Conservation (phyloP, 75 land plant species). For the Selaginella moellendorffii region DNA sequence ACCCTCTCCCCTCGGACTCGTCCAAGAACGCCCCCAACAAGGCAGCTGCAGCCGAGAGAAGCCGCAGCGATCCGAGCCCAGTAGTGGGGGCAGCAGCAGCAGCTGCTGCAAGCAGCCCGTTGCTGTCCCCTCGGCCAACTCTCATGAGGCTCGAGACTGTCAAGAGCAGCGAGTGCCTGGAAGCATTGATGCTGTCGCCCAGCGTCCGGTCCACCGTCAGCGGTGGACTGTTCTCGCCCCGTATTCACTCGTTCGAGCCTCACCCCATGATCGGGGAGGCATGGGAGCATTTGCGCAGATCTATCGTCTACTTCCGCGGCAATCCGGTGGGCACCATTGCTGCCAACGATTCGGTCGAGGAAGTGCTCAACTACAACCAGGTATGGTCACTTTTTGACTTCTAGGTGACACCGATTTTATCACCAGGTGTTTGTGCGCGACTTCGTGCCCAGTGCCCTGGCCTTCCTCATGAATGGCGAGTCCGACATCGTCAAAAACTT, state of each 20-base stretch:
- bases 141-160: slow-evolving; percentile 16
- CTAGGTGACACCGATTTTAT: not conserved
- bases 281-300: slow-evolving; percentile 47
- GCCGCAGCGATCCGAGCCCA: not conserved
- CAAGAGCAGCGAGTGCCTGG: slow-evolving; percentile 27
- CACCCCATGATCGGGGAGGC: slow-evolving; percentile 49
- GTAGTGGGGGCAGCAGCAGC: too few species aligned
- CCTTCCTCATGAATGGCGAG: slow-evolving; percentile 45
- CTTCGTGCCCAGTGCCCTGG: slow-evolving; percentile 55
- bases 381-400: slow-evolving; percentile 14
- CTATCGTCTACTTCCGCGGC: slow-evolving; percentile 48
- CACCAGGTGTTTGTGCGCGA: slow-evolving; percentile 53
- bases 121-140: slow-evolving; percentile 3
- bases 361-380: slow-evolving; percentile 66
- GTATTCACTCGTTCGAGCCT: slow-evolving; percentile 33
- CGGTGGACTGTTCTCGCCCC: slow-evolving; percentile 31
- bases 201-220: slow-evolving; percentile 35
- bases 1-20: not conserved
- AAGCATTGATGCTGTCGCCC: slow-evolving; percentile 20
- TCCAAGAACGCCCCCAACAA: not conserved
- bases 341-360: slow-evolving; percentile 48
- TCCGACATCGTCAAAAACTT: slow-evolving; percentile 52
- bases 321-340: slow-evolving; percentile 73
- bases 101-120: too few species aligned
- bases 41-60: not conserved